Base-by-base conservation (phyloP, 169 alveolate species). In the Plasmodium billcollinsi region DNA sequence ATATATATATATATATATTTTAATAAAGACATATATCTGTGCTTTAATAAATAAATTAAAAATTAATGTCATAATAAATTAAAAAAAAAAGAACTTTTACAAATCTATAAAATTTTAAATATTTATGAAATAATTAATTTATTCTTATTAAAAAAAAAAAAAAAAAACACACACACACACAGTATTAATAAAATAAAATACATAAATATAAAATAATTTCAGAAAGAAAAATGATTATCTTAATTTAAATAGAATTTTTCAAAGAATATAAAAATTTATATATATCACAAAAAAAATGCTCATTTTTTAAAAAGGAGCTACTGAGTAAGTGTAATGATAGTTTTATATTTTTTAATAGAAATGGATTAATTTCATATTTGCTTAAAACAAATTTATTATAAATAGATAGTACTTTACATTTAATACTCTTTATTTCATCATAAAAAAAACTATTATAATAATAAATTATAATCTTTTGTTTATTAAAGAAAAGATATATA, bases 371-470 rank as follows among this genome's bases (percentile, higher is more conserved):
- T 73, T 86, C 88, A 86, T 62, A 24, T 73, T 56, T 86, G 72
- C 65, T 67, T 66, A 72, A 86, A 61, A 59, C 24, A 65, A 86
- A 71, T 14, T 29, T 59, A 26, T 65, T 24, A 67, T 49, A 86
- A 70, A 73, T 86, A 18, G 21, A 49, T 24, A 21, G 33, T 8
- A 33, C 20, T 43, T 59, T 70, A 50, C 33, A 26, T 63, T 86
- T 70, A 11, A 86, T 73, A 18, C 20, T 72, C n/a, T 39, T 73
- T 71, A 86, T 47, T 59, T 86, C 88, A n/a, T 86, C 86, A 73
- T 73, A 86, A 61, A 86, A 86, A 71, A 71, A 86, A 86, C 88
- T 86, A 59, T 86, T 86, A 71, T 72, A 59, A 62, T 86, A 86
- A 24, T 71, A 24, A 50, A 20, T 3, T 61, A 20, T 62, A 39